phyloP scores from a whole-genome alignment of 352 stramenopile species.

The Globisporangium carolinianum region DNA sequence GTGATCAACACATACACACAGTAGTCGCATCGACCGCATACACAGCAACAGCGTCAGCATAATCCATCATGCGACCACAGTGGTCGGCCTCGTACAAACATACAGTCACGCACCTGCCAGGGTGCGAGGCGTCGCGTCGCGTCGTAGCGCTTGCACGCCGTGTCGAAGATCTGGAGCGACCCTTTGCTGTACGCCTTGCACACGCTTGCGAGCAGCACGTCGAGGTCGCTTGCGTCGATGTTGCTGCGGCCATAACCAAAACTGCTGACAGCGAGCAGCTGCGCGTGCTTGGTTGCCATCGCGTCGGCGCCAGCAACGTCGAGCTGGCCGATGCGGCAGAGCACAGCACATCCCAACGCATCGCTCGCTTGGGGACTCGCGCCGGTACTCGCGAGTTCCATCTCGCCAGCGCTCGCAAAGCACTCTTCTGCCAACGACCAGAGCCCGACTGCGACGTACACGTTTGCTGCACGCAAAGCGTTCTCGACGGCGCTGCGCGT shows the following conservation, averaged over 20 bases:
- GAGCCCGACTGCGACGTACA: constrained; percentile 46
- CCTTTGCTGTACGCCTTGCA: constrained; percentile 55
- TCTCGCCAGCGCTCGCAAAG: constrained; percentile 48
- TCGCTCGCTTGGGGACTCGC: constrained; percentile 32
- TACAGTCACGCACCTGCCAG: constrained; percentile 48
- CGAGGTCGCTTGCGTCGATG: constrained; percentile 33
- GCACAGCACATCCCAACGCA: constrained; percentile 45
- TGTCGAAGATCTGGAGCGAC: constrained; percentile 40
- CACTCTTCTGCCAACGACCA: constrained; percentile 48
- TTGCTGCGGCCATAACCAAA: constrained; percentile 15
- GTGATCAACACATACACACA: constrained; percentile 1
- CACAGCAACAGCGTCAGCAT: background rate
- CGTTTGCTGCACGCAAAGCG: constrained; percentile 30
- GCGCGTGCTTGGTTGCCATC: constrained; percentile 34
- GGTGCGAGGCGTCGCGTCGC: constrained; percentile 31
- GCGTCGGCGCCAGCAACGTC: constrained; percentile 53
- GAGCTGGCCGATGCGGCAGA: constrained; percentile 50
- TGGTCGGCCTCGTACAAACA: background rate
- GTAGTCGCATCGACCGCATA: background rate
- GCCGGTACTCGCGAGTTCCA: constrained; percentile 30
- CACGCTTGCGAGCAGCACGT: constrained; percentile 41
- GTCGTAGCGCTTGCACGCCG: constrained; percentile 44
- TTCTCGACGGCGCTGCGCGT: constrained; percentile 42
- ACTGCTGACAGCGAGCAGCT: background rate
- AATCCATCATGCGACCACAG: too few species aligned